Conservation (phyloP, 2,329 filamentous ascomycete species). For the Mollisia scopiformis region DNA sequence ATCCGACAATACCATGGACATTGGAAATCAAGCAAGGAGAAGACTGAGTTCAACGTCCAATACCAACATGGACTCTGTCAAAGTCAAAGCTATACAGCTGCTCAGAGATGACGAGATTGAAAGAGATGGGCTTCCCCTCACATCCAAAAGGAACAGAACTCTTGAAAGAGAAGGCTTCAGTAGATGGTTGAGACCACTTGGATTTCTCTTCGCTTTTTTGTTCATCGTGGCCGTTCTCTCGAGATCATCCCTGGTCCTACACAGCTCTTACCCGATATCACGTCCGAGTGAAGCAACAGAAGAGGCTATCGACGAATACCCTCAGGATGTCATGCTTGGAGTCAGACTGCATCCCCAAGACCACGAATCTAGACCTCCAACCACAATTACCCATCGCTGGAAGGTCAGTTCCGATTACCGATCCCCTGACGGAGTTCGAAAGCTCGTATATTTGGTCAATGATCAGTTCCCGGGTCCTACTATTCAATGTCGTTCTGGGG, state of each 20-base stretch:
- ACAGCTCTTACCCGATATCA: neutral
- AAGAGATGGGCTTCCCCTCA: neutral
- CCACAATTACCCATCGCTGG: conserved; percentile 43
- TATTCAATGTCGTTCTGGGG: conserved; percentile 43
- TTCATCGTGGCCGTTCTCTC: conserved; percentile 4
- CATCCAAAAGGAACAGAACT: neutral
- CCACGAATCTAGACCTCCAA: conserved; percentile 42
- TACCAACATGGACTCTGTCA: neutral
- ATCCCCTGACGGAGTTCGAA: conserved; percentile 54
- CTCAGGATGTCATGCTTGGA: conserved; percentile 10
- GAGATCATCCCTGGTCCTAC: neutral
- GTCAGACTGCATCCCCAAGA: conserved; percentile 45
- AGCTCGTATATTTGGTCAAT: conserved; percentile 53
- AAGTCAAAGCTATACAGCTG: neutral
- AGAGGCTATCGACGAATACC: neutral
- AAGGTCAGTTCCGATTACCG: conserved; percentile 41
- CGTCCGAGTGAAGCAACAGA: neutral
- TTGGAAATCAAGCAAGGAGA: conserved; percentile 1
- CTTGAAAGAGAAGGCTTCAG: conserved; percentile 2
- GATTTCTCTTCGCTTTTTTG: conserved; percentile 9
- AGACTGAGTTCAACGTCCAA: conserved; percentile 8
- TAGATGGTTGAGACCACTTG: conserved; percentile 9
- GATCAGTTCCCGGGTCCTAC: conserved; percentile 52
- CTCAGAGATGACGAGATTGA: neutral
- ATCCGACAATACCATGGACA: conserved; percentile 8